phyloP scores from a whole-genome alignment of 225 moss, liverwort and hornwort genomes.

The Takakia lepidozioides region DNA sequence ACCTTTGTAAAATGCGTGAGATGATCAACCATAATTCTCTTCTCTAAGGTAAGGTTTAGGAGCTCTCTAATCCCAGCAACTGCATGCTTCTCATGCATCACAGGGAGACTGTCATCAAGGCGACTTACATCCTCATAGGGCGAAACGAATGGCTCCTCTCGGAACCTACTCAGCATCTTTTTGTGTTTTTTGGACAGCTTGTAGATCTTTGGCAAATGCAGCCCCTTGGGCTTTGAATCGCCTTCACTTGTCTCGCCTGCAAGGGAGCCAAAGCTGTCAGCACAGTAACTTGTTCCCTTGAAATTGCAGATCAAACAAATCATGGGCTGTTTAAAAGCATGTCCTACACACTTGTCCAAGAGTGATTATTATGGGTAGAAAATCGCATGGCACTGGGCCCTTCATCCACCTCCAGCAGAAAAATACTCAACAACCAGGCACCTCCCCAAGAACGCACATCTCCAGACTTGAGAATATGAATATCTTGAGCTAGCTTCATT shows the following conservation, averaged over 20 bases:
- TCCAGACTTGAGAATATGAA: too few species aligned
- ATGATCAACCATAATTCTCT: slow-evolving; percentile 20
- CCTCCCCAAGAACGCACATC: too few species aligned
- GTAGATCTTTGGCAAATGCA: slow-evolving; percentile 22
- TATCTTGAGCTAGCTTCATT: too few species aligned
- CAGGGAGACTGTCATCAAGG: slow-evolving; percentile 16
- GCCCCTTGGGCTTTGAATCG: slow-evolving; percentile 25
- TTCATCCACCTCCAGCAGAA: too few species aligned
- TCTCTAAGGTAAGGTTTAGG: slow-evolving; percentile 32
- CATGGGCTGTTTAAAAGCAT: too few species aligned
- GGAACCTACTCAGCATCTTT: slow-evolving; percentile 37
- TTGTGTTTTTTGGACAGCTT: slow-evolving; percentile 38
- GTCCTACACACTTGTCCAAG: too few species aligned
- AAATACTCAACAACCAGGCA: too few species aligned
- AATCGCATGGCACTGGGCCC: too few species aligned
- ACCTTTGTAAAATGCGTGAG: slow-evolving; percentile 20
- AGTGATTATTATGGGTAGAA: too few species aligned
- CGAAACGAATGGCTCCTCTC: slow-evolving; percentile 49
- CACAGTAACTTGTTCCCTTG: too few species aligned
- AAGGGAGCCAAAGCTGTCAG: slow-evolving; percentile 11
- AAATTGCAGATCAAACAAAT: too few species aligned
- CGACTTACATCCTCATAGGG: slow-evolving; percentile 31
- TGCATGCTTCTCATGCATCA: slow-evolving; percentile 42
- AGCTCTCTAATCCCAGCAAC: slow-evolving; percentile 58
- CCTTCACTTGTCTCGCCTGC: slow-evolving; percentile 37